phyloP scores from a whole-genome alignment of 108 stramenopile genomes.

The Skeletonema marinoi region DNA sequence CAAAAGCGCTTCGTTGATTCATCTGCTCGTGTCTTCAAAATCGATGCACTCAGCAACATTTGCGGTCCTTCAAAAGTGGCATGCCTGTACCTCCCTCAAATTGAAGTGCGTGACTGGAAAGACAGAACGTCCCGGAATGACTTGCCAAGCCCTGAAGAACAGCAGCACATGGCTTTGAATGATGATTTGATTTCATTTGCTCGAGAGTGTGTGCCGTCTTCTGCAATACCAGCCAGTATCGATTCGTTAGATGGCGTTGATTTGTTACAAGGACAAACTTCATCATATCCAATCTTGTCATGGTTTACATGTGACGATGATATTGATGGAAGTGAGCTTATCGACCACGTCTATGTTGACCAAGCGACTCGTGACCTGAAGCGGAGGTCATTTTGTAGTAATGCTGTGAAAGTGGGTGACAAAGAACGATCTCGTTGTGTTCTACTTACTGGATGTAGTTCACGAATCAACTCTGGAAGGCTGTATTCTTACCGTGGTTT shows the following conservation, averaged over 20 bases:
- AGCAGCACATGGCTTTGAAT: not conserved
- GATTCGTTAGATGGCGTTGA: not conserved
- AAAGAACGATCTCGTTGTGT: constrained; percentile 18
- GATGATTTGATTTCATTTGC: constrained; percentile 8
- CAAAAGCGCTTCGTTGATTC: constrained; percentile 22
- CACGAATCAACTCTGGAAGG: not conserved
- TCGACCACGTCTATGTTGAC: not conserved
- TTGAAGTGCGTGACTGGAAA: constrained; percentile 10
- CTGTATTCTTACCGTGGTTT: constrained; percentile 35
- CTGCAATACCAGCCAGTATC: not conserved
- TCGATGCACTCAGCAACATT: constrained; percentile 13
- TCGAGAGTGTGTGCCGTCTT: constrained; percentile 7
- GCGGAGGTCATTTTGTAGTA: constrained; percentile 19
- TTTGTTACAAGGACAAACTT: constrained; percentile 11
- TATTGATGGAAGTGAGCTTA: not conserved
- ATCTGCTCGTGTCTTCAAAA: constrained; percentile 24
- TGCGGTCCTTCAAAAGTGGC: constrained; percentile 7
- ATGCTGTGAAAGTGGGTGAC: constrained; percentile 6
- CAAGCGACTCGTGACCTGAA: not conserved
- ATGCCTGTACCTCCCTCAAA: constrained; percentile 37
- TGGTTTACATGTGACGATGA: constrained; percentile 25
- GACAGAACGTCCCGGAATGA: not conserved
- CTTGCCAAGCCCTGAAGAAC: not conserved
- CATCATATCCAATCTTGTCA: constrained; percentile 20
- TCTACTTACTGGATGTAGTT: constrained; percentile 29